These are phyloP conservation scores for Penicillium hordei DNA, from an alignment of 2,329 filamentous ascomycete genomes.

Conservation along the genomic window DNA sequence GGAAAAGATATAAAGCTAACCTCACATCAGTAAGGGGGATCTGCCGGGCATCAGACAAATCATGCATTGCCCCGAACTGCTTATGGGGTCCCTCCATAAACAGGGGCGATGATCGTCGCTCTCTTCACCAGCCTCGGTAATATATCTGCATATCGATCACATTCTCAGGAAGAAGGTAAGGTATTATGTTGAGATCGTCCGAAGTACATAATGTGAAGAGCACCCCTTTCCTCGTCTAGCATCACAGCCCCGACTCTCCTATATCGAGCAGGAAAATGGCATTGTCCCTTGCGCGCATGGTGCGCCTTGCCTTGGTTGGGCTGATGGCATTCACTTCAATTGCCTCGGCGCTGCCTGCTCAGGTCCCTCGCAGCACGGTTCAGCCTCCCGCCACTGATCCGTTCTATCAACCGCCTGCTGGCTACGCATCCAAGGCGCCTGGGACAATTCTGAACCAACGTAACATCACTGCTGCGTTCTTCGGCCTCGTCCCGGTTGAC, in stretches of 20 bases:
- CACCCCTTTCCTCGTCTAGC: not conserved
- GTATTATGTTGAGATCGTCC: not conserved
- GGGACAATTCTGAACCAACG: constrained; percentile 29
- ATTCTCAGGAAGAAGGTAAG: not conserved
- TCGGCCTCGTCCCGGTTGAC: constrained; percentile 25
- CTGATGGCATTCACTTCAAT: constrained; percentile 2
- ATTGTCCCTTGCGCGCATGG: constrained; percentile 5
- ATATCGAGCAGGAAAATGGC: constrained; percentile 3
- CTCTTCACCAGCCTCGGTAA: constrained; percentile 7
- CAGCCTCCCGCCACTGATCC: constrained; percentile 23
- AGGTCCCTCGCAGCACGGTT: not conserved
- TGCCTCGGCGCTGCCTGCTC: constrained; percentile 4
- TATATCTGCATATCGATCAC: not conserved
- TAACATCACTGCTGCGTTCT: constrained; percentile 19
- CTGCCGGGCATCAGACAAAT: not conserved
- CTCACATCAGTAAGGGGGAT: not conserved
- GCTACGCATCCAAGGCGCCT: constrained; percentile 22
- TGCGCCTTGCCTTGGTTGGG: constrained; percentile 6
- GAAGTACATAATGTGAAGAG: not conserved
- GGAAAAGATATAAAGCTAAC: not conserved
- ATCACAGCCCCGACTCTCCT: not conserved
- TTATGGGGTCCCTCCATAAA: not conserved
- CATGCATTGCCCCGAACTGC: not conserved
- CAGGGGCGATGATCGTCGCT: not conserved
- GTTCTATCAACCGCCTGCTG: constrained; percentile 30